Percentiles rank a stretch among this genome's conserved stretches.
Evolutionary conservation across 2,329 filamentous ascomycete species (phyloP).

Genomic region (Pezicula neosporulosa): DNA sequence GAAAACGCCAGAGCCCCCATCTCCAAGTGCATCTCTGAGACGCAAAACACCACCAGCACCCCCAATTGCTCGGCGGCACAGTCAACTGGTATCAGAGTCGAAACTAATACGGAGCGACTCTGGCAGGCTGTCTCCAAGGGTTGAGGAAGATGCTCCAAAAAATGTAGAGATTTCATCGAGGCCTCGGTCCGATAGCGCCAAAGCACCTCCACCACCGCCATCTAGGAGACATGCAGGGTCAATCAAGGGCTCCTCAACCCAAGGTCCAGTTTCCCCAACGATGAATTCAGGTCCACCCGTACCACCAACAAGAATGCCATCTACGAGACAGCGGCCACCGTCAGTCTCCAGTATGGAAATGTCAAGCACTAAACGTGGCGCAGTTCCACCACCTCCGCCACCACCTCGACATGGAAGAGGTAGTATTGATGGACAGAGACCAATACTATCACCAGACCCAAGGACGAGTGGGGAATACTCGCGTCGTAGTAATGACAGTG

Average conservation of each 20-base stretch:
- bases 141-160: slow-evolving; percentile 22
- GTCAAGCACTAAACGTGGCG: slow-evolving; percentile 20
- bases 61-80: slow-evolving; percentile 30
- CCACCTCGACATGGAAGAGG: slow-evolving; percentile 36
- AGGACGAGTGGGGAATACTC: slow-evolving; percentile 21
- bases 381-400: slow-evolving; percentile 28
- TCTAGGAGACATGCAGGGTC: slow-evolving; percentile 21
- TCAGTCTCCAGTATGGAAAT: slow-evolving; percentile 23
- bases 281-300: slow-evolving; percentile 35
- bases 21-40: slow-evolving; percentile 24
- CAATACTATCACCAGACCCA: slow-evolving; percentile 8
- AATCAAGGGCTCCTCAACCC: slow-evolving; percentile 16
- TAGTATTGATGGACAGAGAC: slow-evolving; percentile 21
- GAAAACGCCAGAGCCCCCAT: slow-evolving; percentile 43
- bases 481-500: slow-evolving; percentile 18
- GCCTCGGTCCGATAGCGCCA: slow-evolving; percentile 14
- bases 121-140: slow-evolving; percentile 20
- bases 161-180: slow-evolving; percentile 9
- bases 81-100: slow-evolving; percentile 25
- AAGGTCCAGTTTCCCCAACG: slow-evolving; percentile 17
- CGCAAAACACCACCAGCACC: slow-evolving; percentile 37
- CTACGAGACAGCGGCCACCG: slow-evolving; percentile 15
- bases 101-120: slow-evolving; percentile 19
- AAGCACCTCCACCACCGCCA: slow-evolving; percentile 29
- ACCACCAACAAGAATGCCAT: slow-evolving; percentile 31